These are phyloP conservation scores for Theobroma cacao DNA, from an alignment of 345 rosid species.

Conservation along the genomic window DNA sequence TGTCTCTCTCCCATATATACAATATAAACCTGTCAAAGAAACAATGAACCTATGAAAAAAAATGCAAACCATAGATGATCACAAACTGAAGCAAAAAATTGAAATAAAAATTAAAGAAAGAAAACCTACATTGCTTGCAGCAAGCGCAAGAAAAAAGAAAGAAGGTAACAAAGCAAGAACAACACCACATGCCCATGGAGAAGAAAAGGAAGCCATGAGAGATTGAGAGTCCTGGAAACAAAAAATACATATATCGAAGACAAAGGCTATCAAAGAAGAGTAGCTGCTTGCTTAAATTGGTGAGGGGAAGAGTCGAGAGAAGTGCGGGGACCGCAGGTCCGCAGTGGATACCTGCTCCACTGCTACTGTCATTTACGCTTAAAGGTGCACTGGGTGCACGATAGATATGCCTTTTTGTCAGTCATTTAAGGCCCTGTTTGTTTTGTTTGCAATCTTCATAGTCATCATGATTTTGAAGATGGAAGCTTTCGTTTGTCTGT, in stretches of 20 bases:
- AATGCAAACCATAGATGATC: neutral
- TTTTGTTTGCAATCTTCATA: neutral
- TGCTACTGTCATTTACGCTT: constrained; percentile 1
- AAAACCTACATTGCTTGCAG: constrained; percentile 40
- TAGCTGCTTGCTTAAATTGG: neutral
- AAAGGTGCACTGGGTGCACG: constrained; percentile 10
- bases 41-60: neutral
- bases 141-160: constrained; percentile 15
- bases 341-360: constrained; percentile 4
- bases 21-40: constrained; percentile 40
- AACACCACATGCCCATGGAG: neutral
- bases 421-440: neutral
- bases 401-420: constrained; percentile 4
- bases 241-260: too few relatives aligned
- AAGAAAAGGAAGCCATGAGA: constrained; percentile 26
- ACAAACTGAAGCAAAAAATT: constrained; percentile 6
- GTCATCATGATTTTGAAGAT: neutral
- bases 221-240: too few relatives aligned
- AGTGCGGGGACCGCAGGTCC: constrained; percentile 25
- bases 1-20: constrained; percentile 48
- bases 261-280: neutral
- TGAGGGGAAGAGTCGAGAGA: neutral
- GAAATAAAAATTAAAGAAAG: constrained; percentile 1
- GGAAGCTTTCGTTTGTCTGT: neutral
- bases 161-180: constrained; percentile 22